A percentile compares a stretch with the other conserved stretches of the same genome.
Evolutionary conservation across 441 rosid genomes (phyloP).

Genomic region (Euphorbia schlechtendalii): DNA sequence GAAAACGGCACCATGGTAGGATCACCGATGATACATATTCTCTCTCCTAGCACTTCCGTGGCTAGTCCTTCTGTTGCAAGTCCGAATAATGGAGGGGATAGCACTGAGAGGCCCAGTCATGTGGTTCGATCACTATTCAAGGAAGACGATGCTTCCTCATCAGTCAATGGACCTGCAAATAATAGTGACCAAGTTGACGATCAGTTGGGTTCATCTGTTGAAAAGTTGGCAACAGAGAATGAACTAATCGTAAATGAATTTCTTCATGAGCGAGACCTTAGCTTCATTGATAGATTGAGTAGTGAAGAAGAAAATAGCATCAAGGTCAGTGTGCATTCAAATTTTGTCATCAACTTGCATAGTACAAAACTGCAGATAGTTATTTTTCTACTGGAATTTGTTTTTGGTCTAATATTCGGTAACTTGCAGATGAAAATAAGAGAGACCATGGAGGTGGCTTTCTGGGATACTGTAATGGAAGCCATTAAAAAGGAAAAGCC

Average conservation of each 20-base stretch:
- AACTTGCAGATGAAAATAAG: slow-evolving; percentile 52
- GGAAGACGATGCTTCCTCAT: slow-evolving; percentile 31
- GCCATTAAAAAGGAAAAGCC: slow-evolving; percentile 56
- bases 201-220: slow-evolving; percentile 24
- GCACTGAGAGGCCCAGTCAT: slow-evolving; percentile 38
- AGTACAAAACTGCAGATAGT: background rate
- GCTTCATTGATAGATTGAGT: slow-evolving; percentile 38
- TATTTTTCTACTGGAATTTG: background rate
- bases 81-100: slow-evolving; percentile 17
- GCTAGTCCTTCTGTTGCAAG: slow-evolving; percentile 23
- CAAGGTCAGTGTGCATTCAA: slow-evolving; percentile 45
- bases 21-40: slow-evolving; percentile 34
- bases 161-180: slow-evolving; percentile 25
- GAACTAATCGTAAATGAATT: slow-evolving; percentile 75
- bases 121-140: slow-evolving; percentile 60
- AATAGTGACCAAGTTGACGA: slow-evolving; percentile 26
- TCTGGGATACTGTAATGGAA: slow-evolving; percentile 74
- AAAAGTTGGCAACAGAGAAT: slow-evolving; percentile 42
- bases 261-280: slow-evolving; percentile 42
- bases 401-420: background rate
- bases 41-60: slow-evolving; percentile 35
- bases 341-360: background rate
- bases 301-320: slow-evolving; percentile 37
- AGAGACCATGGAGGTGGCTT: slow-evolving; percentile 77
- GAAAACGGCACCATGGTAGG: slow-evolving; percentile 59